Evolutionary conservation across 2,329 filamentous ascomycete species (phyloP), one percentile per base, ranked within the genome.

Genomic region (Amauroascus verrucosus): DNA sequence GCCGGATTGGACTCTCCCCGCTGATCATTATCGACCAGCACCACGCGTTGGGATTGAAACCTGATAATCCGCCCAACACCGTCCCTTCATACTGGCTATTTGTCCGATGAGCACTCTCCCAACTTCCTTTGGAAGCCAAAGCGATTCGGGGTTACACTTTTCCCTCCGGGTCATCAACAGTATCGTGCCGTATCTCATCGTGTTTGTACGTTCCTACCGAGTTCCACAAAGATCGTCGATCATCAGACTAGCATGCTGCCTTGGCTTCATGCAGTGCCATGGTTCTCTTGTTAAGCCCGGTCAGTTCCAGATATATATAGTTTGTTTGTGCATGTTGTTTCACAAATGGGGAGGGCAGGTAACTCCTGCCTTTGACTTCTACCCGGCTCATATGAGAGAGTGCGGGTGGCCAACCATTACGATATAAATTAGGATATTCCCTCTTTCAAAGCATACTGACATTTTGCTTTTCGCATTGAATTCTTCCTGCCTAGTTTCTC

Each of bases 211-310:
- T 35, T 35, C 13, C 11, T 6, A 11, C 13, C 20, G 26, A 8
- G 45, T 48, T 37, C 7, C 45, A 40, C 47, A 40, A 41, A 28
- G 18, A 32, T 4, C 13, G 37, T 41, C 47, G 47, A 49, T 49
- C 37, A 30, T n/a, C 11, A 30, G 22, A 16, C 13, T 24, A 49
- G 20, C 47, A 41, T 7, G 13, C 33, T 49, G 26, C 47, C 32
- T 35, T 48, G 30, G 30, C 32, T 24, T n/a, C 30, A 14, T 14
- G 18, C 6, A 24, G 30, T 35, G 24, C 45, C 45, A 35, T 37
- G 45, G 30, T 33, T 46, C 5, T n/a, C 28, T 18, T 13, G 13
- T 20, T 9, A 16, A 22, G 5, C 14, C 28, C 18, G n/a, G 44
- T 9, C 20, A 28, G 16, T 32, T 28, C n/a, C 26, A 33, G 18